Conservation (phyloP, 441 rosid genomes). For the Manihot esculenta region DNA sequence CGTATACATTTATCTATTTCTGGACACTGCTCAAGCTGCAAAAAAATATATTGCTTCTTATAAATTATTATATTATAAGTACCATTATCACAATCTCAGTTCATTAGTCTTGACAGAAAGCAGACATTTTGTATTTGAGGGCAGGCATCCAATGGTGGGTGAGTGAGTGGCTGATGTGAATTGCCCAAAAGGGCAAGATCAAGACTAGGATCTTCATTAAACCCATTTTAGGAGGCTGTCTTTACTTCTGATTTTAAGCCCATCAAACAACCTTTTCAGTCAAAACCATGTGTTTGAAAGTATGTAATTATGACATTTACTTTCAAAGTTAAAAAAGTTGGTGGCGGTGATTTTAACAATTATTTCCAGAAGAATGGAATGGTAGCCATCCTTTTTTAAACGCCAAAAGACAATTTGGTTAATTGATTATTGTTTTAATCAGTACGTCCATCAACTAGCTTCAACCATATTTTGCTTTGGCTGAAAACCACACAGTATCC, state of each 20-base stretch:
- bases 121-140: background rate
- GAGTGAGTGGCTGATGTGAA: constrained; percentile 8
- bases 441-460: too few relatives aligned
- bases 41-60: background rate
- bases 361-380: background rate
- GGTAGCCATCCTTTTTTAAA: background rate
- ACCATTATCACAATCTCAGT: background rate
- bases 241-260: too few relatives aligned
- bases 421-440: background rate
- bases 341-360: background rate
- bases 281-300: background rate
- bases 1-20: constrained; percentile 5
- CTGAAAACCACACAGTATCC: background rate
- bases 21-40: background rate
- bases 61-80: background rate
- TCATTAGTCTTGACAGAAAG: background rate
- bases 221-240: too few relatives aligned
- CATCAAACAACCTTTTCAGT: background rate
- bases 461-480: background rate
- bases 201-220: background rate
- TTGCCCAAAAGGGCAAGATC: background rate
- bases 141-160: constrained; percentile 7
- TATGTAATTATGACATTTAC: background rate
- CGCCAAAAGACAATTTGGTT: background rate
- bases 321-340: constrained; percentile 2